Evolutionary conservation across 2,329 filamentous ascomycete species (phyloP), one percentile per base, ranked within the genome.

Genomic region (Leptographium lundbergii): DNA sequence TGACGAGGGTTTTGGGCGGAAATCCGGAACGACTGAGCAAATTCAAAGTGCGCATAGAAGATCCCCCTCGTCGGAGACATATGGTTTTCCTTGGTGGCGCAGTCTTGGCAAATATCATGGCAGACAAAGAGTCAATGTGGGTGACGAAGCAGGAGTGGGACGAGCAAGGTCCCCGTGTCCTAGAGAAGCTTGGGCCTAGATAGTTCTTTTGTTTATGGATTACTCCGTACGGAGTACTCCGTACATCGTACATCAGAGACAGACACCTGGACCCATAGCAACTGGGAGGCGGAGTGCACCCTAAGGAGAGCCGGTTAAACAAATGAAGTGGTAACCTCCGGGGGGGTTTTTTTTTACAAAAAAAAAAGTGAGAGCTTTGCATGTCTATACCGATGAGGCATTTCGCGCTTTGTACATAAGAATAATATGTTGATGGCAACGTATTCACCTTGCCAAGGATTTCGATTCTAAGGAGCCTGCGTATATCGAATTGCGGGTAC

Each of bases 11-110:
- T 51, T 77, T 99, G 66, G 82, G 86, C 61, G 91, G 92, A 61
- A 91, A 99, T 73, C 92, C 94, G 0, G 92, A 97, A 75, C 84
- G 94, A 65, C 74, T 99, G 69, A 89, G 84, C 85, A 99, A 97
- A 85, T 99, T 99, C 82, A 99, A 97, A 83, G 92, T 99, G 65
- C 85, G 94, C 73, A 97, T 99, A 78, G 94, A 99, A 73, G 94
- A 99, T 72, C 94, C 94, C 57, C 94, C 94, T 39, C 83, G 94
- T 75, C 84, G 94, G 76, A 82, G 92, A 74, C 94, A 99, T 78
- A 97, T 99, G 91, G 94, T 99, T 3, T 97, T 99, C 81, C 76
- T 99, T 59, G 94, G 94, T 60, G 94, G 94, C 67, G 94, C 94
- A 29, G 94, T 99, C 63, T 78, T 99, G 68, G 94, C 94, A 67